These are phyloP conservation scores for Suhomyces kilbournensis DNA, from an alignment of 805 yeast species.

Conservation along the genomic window DNA sequence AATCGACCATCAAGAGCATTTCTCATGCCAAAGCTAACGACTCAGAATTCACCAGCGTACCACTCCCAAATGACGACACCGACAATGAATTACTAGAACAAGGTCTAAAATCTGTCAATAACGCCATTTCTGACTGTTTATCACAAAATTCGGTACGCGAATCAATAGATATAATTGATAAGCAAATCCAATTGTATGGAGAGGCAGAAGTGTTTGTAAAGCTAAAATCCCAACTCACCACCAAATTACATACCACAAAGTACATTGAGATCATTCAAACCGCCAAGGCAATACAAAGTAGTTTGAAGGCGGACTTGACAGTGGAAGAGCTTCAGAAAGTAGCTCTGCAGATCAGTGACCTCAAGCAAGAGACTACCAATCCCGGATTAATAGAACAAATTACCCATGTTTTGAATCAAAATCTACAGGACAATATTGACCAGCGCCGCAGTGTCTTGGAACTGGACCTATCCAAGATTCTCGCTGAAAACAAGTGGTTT, in stretches of 20 bases:
- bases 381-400: background rate
- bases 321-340: background rate
- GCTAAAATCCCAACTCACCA: constrained; percentile 3
- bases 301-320: background rate
- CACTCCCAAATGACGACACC: background rate
- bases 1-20: constrained; percentile 12
- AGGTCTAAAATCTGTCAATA: background rate
- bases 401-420: background rate
- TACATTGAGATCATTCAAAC: constrained; percentile 3
- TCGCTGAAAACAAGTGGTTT: background rate
- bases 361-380: background rate
- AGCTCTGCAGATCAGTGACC: background rate
- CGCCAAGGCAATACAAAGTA: background rate
- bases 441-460: background rate
- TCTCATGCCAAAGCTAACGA: constrained; percentile 11
- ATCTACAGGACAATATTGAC: background rate
- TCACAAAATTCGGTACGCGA: constrained; percentile 1
- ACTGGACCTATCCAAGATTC: background rate
- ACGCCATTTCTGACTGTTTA: background rate
- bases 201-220: constrained; percentile 6
- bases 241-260: constrained; percentile 1
- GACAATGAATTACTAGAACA: constrained; percentile 13
- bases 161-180: constrained; percentile 6
- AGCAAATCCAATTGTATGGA: constrained; percentile 13
- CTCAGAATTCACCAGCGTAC: background rate